Percentiles rank a stretch among this genome's conserved stretches.
phyloP scores from a whole-genome alignment of 129 eudicot genomes.

The Arctium lappa region DNA sequence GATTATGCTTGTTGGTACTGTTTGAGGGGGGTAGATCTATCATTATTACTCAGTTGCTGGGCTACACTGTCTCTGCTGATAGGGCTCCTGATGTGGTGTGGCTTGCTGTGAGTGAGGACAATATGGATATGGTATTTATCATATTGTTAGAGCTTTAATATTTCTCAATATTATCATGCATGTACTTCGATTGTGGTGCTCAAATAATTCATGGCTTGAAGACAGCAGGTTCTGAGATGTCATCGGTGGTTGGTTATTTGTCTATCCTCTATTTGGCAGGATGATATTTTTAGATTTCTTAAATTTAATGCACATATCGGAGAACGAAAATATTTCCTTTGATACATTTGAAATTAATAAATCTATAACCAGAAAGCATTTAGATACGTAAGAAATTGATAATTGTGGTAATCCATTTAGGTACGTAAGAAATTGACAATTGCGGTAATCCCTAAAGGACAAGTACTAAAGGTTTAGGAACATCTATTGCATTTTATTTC shows the following conservation, averaged over 20 bases:
- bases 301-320: not conserved
- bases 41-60: not conserved
- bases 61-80: not conserved
- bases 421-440: slow-evolving; percentile 14
- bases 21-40: not conserved
- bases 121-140: not conserved
- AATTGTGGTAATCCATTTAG: not conserved
- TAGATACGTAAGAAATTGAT: slow-evolving; percentile 6
- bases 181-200: not conserved
- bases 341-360: not conserved
- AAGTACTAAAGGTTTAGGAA: not conserved
- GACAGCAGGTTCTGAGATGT: slow-evolving; percentile 1
- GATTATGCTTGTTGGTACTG: slow-evolving; percentile 10
- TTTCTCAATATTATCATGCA: not conserved
- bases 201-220: not conserved
- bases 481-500: not conserved
- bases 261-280: not conserved
- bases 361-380: slow-evolving; percentile 5
- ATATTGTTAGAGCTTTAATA: slow-evolving; percentile 12
- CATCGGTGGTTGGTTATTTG: slow-evolving; percentile 4
- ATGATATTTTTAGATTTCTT: slow-evolving; percentile 1
- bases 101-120: not conserved
- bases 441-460: slow-evolving; percentile 9
- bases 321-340: not conserved
- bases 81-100: not conserved